A percentile compares a stretch with the other conserved stretches of the same genome.
These are phyloP conservation scores for Tetradesmus lagerheimii DNA, from an alignment of 139 green algal genomes.

Conservation along the genomic window DNA sequence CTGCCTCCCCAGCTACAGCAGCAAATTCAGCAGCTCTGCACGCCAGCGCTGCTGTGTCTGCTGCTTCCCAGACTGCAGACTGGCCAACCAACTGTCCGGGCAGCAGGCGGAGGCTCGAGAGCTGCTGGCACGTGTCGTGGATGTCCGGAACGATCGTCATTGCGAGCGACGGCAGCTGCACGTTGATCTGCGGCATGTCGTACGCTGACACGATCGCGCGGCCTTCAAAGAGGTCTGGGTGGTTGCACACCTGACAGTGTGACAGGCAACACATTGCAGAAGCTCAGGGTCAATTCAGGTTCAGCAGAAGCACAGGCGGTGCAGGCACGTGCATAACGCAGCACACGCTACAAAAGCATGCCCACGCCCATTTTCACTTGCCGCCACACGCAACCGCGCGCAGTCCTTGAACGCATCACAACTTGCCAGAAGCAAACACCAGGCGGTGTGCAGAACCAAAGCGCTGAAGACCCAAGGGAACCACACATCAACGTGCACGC, in stretches of 20 bases:
- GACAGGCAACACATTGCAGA: too few species aligned
- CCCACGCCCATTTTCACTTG: too few species aligned
- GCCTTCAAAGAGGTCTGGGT: conserved; percentile 98
- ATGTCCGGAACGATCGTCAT: background rate
- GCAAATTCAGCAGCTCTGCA: conserved; percentile 27
- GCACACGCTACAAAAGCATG: too few species aligned
- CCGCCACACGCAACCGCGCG: too few species aligned
- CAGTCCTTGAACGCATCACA: too few species aligned
- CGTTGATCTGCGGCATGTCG: conserved; percentile 77
- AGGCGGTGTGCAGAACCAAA: too few species aligned
- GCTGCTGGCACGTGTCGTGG: background rate
- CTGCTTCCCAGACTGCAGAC: conserved; percentile 26
- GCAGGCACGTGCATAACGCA: too few species aligned
- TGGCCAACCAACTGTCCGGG: background rate
- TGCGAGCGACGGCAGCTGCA: conserved; percentile 55
- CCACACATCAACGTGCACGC: too few species aligned
- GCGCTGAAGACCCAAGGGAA: too few species aligned
- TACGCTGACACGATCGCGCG: conserved; percentile 92
- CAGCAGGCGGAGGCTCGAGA: conserved; percentile 47
- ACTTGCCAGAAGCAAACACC: too few species aligned
- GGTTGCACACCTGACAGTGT: conserved; percentile 98
- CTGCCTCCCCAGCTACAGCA: conserved; percentile 12
- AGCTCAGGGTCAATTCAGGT: too few species aligned
- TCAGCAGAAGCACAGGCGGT: too few species aligned
- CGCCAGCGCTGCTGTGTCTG: conserved; percentile 21